Evolutionary conservation across 352 stramenopile species (phyloP), one percentile per base, ranked within the genome.

Genomic region (Phytophthora fragariaefolia): DNA sequence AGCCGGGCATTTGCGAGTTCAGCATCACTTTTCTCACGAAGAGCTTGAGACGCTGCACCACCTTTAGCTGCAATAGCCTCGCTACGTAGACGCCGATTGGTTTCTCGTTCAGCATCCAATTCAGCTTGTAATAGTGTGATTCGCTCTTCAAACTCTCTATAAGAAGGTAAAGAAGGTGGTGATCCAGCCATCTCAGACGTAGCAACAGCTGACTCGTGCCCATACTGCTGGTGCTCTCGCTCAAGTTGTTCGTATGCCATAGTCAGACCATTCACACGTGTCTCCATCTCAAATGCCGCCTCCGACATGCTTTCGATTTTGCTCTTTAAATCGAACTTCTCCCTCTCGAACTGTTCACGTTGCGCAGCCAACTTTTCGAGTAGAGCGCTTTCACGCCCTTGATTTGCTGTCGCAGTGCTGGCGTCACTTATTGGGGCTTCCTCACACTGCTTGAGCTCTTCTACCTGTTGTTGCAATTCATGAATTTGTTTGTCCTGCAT

Each of bases 401-500:
- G 46, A 18, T 56, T 17, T 23, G 15, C 23, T 32, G 5, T 40
- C n/a, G 38, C 2, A 34, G 17, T 6, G 4, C 34, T 61, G 2
- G 2, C 5, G 6, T 49, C 20, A 6, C 13, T 20, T 47, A 20
- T 18, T 26, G 22, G 24, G 22, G 13, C 32, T 17, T 26, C 20
- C 1, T 42, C 32, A 22, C 48, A 36, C 22, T 69, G 46, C 34
- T 74, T 66, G 6, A 77, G 26, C 6, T 73, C 28, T 20, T 55
- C 30, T 2, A 84, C 28, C 61, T 80, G 58, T 15, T 69, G 58
- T 57, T 91, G 65, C 4, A 94, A 58, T 18, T 84, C 74, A 6
- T 86, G 72, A 45, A 93, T 80, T 36, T 92, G 80, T 48, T 87
- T 81, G 43, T 94, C 86, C 66, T 94, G 86, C 63, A 92, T 89